Evolutionary conservation across 2,329 filamentous ascomycete species (phyloP).

Genomic region (Acrodontium crateriforme): DNA sequence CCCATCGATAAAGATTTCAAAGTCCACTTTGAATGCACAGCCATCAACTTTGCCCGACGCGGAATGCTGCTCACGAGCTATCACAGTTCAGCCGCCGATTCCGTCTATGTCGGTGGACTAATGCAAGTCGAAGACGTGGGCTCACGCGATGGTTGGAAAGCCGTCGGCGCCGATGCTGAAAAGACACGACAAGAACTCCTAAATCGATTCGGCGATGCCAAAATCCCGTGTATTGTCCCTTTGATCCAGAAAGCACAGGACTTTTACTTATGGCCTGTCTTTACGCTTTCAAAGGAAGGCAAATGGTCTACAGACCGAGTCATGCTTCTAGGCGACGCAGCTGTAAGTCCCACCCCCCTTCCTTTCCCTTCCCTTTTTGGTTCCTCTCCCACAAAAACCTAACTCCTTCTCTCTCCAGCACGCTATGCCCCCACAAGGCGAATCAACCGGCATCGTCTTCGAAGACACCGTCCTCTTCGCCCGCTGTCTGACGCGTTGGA

Average conservation of each 20-base stretch:
- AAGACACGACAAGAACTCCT: conserved; percentile 29
- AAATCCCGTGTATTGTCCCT: conserved; percentile 23
- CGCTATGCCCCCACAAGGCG: conserved; percentile 39
- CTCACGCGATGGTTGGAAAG: conserved; percentile 33
- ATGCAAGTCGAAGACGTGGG: conserved; percentile 31
- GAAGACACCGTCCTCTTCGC: conserved; percentile 39
- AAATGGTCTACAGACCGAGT: conserved; percentile 32
- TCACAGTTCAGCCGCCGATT: conserved; percentile 23
- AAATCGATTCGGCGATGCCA: conserved; percentile 27
- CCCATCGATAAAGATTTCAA: conserved; percentile 23
- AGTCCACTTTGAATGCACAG: conserved; percentile 28
- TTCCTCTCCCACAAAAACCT: too few species aligned
- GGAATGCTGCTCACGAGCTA: conserved; percentile 33
- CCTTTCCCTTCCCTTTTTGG: background rate
- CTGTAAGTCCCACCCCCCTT: conserved; percentile 17
- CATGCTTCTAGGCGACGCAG: conserved; percentile 33
- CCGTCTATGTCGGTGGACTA: conserved; percentile 31
- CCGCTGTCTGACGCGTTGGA: conserved; percentile 29
- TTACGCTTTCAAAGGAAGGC: conserved; percentile 29
- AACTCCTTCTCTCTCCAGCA: conserved; percentile 15
- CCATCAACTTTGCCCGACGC: conserved; percentile 32
- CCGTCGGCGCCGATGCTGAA: conserved; percentile 28
- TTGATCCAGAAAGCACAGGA: conserved; percentile 30
- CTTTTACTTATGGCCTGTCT: conserved; percentile 34
- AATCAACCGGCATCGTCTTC: conserved; percentile 38